phyloP scores from a whole-genome alignment of 1,139 yeast species.

The Blastobotrys elegans region DNA sequence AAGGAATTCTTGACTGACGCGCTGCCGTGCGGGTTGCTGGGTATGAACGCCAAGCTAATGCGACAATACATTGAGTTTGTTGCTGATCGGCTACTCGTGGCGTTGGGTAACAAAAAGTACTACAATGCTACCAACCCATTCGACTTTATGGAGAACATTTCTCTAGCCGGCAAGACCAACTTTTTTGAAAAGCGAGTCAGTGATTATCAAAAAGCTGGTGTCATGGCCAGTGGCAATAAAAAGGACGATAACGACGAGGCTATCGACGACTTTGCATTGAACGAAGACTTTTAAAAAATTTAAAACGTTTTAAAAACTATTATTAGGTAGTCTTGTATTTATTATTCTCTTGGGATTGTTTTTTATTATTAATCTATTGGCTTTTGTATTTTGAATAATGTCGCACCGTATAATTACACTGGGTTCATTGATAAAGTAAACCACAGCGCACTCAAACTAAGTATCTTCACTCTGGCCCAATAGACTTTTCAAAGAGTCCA shows the following conservation, averaged over 20 bases:
- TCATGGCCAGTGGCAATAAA: constrained; percentile 58
- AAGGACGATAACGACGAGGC: constrained; percentile 38
- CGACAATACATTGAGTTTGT: constrained; percentile 96
- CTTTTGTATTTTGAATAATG: constrained; percentile 8
- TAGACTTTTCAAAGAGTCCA: constrained; percentile 11
- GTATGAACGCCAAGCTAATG: constrained; percentile 91
- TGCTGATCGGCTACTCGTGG: constrained; percentile 87
- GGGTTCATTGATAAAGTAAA: constrained; percentile 15
- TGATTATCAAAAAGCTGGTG: constrained; percentile 99
- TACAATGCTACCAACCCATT: constrained; percentile 91
- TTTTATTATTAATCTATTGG: constrained; percentile 1
- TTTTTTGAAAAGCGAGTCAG: constrained; percentile 98
- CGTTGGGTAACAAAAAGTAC: constrained; percentile 85
- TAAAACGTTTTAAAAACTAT: constrained; percentile 2
- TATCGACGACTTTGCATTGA: constrained; percentile 40
- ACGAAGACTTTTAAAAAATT: constrained; percentile 42
- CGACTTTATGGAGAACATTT: constrained; percentile 97
- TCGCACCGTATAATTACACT: constrained; percentile 22
- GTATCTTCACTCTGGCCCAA: constrained; percentile 19
- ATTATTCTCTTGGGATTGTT: not conserved
- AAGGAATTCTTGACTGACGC: constrained; percentile 93
- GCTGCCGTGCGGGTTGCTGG: constrained; percentile 82
- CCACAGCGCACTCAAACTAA: constrained; percentile 25
- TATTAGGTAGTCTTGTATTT: constrained; percentile 5
- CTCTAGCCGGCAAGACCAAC: constrained; percentile 96